Evolutionary conservation across 2,329 filamentous ascomycete genomes (phyloP), one percentile per base, ranked within the genome.

Genomic region (Trichoderma sp.): DNA sequence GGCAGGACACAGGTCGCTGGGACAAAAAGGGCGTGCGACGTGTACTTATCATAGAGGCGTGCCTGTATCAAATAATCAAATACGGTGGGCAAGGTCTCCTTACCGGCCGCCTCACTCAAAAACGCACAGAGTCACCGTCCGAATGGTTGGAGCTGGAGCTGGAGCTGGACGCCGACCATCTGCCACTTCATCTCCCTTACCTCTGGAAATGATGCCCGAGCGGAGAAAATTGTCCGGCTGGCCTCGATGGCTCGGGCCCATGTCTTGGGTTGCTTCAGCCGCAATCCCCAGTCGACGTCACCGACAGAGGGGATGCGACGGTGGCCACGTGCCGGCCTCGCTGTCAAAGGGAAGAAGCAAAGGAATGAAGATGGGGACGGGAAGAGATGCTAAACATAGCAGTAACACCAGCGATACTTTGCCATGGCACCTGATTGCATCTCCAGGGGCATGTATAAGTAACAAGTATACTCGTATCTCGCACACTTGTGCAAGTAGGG

Each of bases 231-330:
- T 56, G 38, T 50, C 73, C 53, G 45, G 33, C n/a, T 31, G 24
- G 53, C 24, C 56, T 59, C n/a, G 50, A 27, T 72, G 59, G 60
- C 41, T 65, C 38, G 38, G 60, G n/a, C 59, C 59, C 69, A 53
- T 72, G 69, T 72, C 69, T 72, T 64, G 59, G 41, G 33, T 64
- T n/a, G 53, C 60, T 56, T 72, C 69, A 72, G 69, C 69, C 69
- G 69, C 69, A 72, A 63, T n/a, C 16, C 50, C 60, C 62, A 45
- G 50, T 60, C 24, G 33, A 74, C 71, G 71, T 74, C 71, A 74
- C 62, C 62, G 71, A 24, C 60, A 45, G 31, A 45, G 16, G 16
- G 59, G 62, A 67, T 24, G 63, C 62, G 50, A 59, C 45, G 71
- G 53, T 50, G 63, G 71, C 71, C 71, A 74, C 71, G 71, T 74